Percentiles rank a stretch among this genome's conserved stretches.
phyloP scores from a whole-genome alignment of 345 rosid species.

The Carallia pectinifolia region DNA sequence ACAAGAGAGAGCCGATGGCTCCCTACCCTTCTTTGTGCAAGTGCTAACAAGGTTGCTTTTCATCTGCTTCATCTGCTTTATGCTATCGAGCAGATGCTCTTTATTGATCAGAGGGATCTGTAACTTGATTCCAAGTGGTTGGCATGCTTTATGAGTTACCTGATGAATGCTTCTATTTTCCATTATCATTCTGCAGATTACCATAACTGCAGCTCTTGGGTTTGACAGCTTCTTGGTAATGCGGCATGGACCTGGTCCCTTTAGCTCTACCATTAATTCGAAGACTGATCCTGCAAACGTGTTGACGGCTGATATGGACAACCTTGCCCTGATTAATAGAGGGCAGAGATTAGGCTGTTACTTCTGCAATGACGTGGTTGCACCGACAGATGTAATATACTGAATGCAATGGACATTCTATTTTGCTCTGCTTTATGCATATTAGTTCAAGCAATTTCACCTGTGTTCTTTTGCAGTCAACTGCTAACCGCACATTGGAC shows the following conservation, averaged over 20 bases:
- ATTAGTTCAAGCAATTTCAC: slow-evolving; percentile 10
- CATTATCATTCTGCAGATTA: slow-evolving; percentile 48
- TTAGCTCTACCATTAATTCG: slow-evolving; percentile 27
- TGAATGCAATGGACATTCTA: slow-evolving; percentile 6
- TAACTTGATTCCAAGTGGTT: not conserved
- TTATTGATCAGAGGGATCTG: slow-evolving; percentile 5
- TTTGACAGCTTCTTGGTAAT: slow-evolving; percentile 91
- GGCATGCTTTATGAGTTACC: not conserved
- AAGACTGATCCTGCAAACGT: slow-evolving; percentile 28
- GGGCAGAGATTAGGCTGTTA: slow-evolving; percentile 80
- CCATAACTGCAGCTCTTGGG: slow-evolving; percentile 78
- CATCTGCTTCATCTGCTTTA: not conserved
- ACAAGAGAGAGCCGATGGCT: slow-evolving; percentile 97
- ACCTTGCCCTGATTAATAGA: slow-evolving; percentile 37
- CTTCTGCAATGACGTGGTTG: slow-evolving; percentile 95
- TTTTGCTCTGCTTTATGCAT: slow-evolving; percentile 4
- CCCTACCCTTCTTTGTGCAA: slow-evolving; percentile 72
- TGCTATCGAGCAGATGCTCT: slow-evolving; percentile 15
- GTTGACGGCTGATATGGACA: slow-evolving; percentile 38
- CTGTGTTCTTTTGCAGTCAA: slow-evolving; percentile 55
- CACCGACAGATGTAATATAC: slow-evolving; percentile 82
- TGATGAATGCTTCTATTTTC: not conserved
- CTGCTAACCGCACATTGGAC: slow-evolving; percentile 86
- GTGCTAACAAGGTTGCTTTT: slow-evolving; percentile 60
- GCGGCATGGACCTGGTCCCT: slow-evolving; percentile 90